phyloP scores from a whole-genome alignment of 1,284 basidiomycete genomes.

The Gomphus bonarii region DNA sequence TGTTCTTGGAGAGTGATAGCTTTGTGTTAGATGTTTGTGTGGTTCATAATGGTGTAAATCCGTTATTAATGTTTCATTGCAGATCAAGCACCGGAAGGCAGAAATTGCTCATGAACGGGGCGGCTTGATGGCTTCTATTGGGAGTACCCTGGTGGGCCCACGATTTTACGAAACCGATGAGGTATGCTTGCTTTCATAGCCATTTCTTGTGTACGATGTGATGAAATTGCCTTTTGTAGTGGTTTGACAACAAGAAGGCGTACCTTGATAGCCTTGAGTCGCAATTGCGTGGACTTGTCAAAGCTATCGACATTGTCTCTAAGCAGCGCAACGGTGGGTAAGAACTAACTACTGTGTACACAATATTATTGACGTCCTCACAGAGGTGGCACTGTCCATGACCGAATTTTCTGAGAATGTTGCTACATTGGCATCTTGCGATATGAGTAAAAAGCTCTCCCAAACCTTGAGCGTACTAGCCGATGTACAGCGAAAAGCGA shows the following conservation, averaged over 20 bases:
- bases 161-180: constrained; percentile 92
- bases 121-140: constrained; percentile 72
- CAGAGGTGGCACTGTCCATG: constrained; percentile 59
- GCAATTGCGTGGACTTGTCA: constrained; percentile 79
- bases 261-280: constrained; percentile 88
- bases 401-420: constrained; percentile 67
- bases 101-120: constrained; percentile 66
- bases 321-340: constrained; percentile 64
- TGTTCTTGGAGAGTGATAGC: constrained; percentile 84
- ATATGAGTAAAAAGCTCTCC: constrained; percentile 65
- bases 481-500: constrained; percentile 62
- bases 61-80: constrained; percentile 5
- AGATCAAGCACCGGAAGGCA: constrained; percentile 83
- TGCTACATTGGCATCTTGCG: constrained; percentile 58
- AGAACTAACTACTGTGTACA: background rate
- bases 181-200: constrained; percentile 26
- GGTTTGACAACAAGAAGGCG: constrained; percentile 84
- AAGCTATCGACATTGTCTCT: constrained; percentile 73
- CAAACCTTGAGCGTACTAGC: constrained; percentile 58
- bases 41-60: background rate
- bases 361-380: background rate
- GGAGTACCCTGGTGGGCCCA: constrained; percentile 68
- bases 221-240: constrained; percentile 33
- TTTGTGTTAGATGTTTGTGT: constrained; percentile 69
- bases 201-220: background rate